These are phyloP conservation scores for Isoetes taiwanensis DNA, from an alignment of 75 land plant genomes.

Conservation along the genomic window DNA sequence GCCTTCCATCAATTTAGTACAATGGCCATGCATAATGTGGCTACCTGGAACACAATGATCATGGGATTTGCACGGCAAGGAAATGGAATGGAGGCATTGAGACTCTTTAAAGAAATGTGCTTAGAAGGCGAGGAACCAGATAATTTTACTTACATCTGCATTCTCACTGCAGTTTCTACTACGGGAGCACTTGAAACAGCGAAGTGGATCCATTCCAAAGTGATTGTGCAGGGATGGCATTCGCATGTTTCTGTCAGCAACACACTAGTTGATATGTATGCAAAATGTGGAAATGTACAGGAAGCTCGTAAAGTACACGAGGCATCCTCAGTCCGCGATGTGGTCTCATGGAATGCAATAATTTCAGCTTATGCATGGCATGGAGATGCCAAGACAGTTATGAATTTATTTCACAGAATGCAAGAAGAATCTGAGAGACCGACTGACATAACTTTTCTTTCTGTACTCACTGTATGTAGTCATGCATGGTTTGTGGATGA, in stretches of 20 bases:
- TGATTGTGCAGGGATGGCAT: constrained; percentile 12
- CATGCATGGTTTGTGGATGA: too few species aligned
- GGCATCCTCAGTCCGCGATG: constrained; percentile 22
- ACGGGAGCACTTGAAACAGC: constrained; percentile 12
- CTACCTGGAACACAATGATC: constrained; percentile 46
- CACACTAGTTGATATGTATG: constrained; percentile 35
- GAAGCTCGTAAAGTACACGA: constrained; percentile 36
- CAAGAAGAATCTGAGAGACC: constrained; percentile 22
- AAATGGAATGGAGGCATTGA: constrained; percentile 22
- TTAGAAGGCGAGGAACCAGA: constrained; percentile 31
- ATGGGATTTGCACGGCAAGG: constrained; percentile 41
- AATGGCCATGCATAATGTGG: constrained; percentile 27
- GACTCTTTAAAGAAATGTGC: constrained; percentile 25
- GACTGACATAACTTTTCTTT: constrained; percentile 41
- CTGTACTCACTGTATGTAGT: constrained; percentile 48
- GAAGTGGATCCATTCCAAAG: constrained; percentile 24
- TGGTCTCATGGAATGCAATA: constrained; percentile 42
- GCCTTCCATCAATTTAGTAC: constrained; percentile 34
- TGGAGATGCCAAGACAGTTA: constrained; percentile 26
- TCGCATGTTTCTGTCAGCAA: constrained; percentile 16
- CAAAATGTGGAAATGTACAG: constrained; percentile 15
- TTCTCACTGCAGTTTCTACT: constrained; percentile 27
- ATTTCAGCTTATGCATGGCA: constrained; percentile 41
- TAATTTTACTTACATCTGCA: constrained; percentile 40
- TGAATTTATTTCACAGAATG: constrained; percentile 28